Conservation (phyloP, 768 basidiomycete genomes). For the Sutorius australiensis region DNA sequence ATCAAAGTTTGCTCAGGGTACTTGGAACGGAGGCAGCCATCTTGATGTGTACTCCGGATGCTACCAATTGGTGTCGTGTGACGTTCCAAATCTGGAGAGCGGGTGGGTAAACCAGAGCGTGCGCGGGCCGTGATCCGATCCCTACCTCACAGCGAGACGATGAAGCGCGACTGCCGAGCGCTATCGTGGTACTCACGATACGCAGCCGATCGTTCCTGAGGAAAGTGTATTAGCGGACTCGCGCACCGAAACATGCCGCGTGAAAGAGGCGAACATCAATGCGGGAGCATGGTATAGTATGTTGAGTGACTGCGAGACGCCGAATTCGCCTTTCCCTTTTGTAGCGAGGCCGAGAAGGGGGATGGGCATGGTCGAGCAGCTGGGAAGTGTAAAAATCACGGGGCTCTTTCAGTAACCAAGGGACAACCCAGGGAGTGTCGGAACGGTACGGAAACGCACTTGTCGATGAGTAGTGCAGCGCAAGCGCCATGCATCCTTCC, state of each 20-base stretch:
- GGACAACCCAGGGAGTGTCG: not conserved
- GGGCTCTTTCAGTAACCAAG: not conserved
- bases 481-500: slow-evolving; percentile 55
- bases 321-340: slow-evolving; percentile 24
- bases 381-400: slow-evolving; percentile 10
- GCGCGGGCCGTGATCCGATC: not conserved
- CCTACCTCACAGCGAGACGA: slow-evolving; percentile 50
- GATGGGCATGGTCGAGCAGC: slow-evolving; percentile 50
- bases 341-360: slow-evolving; percentile 30
- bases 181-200: slow-evolving; percentile 50
- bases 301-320: slow-evolving; percentile 52
- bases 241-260: not conserved
- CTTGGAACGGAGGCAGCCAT: slow-evolving; percentile 26
- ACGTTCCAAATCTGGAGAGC: not conserved
- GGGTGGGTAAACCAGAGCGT: slow-evolving; percentile 25
- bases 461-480: slow-evolving; percentile 50
- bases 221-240: not conserved
- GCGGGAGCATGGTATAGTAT: slow-evolving; percentile 59
- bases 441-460: slow-evolving; percentile 32
- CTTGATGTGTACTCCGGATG: slow-evolving; percentile 24
- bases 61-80: slow-evolving; percentile 18
- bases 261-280: slow-evolving; percentile 29
- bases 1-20: slow-evolving; percentile 13
- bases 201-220: slow-evolving; percentile 47
- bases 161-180: slow-evolving; percentile 43